Conservation (phyloP, 2,329 filamentous ascomycete genomes). For the Colletotrichum lentis region DNA sequence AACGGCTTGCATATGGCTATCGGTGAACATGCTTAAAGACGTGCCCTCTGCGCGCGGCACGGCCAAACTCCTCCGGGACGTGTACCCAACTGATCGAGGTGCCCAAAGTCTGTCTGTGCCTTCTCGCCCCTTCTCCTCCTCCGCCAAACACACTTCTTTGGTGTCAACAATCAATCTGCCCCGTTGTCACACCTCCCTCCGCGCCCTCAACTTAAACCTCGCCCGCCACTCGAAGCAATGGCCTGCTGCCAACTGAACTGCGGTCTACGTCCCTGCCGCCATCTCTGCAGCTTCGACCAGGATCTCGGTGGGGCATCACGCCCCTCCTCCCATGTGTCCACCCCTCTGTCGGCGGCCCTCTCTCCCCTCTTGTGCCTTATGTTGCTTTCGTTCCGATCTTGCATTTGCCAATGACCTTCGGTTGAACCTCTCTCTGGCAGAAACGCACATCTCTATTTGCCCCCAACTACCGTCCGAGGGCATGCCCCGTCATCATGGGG, state of each 20-base stretch:
- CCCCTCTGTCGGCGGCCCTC: conserved; percentile 14
- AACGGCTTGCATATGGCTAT: background rate
- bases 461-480: conserved; percentile 24
- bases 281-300: conserved; percentile 23
- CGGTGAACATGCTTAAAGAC: background rate
- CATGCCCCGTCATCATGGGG: conserved; percentile 21
- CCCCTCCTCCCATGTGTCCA: conserved; percentile 16
- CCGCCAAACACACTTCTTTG: conserved; percentile 6
- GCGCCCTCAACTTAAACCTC: background rate
- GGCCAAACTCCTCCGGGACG: conserved; percentile 1
- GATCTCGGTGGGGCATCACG: conserved; percentile 17
- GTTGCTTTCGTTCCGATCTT: conserved; percentile 20
- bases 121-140: background rate
- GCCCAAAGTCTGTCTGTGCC: conserved; percentile 1
- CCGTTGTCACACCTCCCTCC: conserved; percentile 6
- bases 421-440: conserved; percentile 15
- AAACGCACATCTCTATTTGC: conserved; percentile 6
- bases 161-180: background rate
- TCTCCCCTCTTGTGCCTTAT: conserved; percentile 23
- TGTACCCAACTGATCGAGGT: conserved; percentile 17
- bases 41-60: background rate
- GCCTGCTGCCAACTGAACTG: conserved; percentile 18
- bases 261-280: conserved; percentile 25
- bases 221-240: conserved; percentile 24
- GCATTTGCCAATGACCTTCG: conserved; percentile 25